Percentiles rank a stretch among this genome's conserved stretches.
These are phyloP conservation scores for Lathyrus oleraceus DNA, from an alignment of 306 rosid genomes.

Conservation along the genomic window DNA sequence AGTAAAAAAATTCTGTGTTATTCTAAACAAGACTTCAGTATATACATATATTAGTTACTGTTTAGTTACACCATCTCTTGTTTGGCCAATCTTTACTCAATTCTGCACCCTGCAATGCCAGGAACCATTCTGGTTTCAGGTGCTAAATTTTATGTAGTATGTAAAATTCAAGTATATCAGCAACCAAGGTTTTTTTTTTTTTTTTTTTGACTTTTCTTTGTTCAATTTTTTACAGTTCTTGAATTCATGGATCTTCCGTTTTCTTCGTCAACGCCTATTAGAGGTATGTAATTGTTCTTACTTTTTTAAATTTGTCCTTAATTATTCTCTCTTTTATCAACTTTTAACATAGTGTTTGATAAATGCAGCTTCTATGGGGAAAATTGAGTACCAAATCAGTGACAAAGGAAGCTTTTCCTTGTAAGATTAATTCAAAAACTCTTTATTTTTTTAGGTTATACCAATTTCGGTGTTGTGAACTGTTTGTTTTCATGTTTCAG, in stretches of 20 bases:
- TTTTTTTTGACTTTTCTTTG: neutral
- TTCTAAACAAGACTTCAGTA: neutral
- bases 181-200: neutral
- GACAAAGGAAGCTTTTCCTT: conserved; percentile 77
- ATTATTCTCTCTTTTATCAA: neutral
- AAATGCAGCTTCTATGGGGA: conserved; percentile 86
- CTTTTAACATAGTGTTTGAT: conserved; percentile 33
- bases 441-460: no score
- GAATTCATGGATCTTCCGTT: conserved; percentile 67
- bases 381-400: conserved; percentile 57
- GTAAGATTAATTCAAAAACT: conserved; percentile 47
- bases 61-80: conserved; percentile 18
- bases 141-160: conserved; percentile 35
- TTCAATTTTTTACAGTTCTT: conserved; percentile 52
- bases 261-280: conserved; percentile 64
- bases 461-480: neutral
- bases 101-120: conserved; percentile 65
- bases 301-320: conserved; percentile 16
- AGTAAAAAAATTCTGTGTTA: neutral
- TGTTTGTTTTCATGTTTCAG: conserved; percentile 47
- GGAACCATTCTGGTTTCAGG: conserved; percentile 92
- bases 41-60: neutral
- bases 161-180: conserved; percentile 1
- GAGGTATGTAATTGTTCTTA: conserved; percentile 47
- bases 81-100: conserved; percentile 7